A percentile compares a stretch with the other conserved stretches of the same genome.
phyloP scores from a whole-genome alignment of 129 eudicot species.

The Helianthus annuus region DNA sequence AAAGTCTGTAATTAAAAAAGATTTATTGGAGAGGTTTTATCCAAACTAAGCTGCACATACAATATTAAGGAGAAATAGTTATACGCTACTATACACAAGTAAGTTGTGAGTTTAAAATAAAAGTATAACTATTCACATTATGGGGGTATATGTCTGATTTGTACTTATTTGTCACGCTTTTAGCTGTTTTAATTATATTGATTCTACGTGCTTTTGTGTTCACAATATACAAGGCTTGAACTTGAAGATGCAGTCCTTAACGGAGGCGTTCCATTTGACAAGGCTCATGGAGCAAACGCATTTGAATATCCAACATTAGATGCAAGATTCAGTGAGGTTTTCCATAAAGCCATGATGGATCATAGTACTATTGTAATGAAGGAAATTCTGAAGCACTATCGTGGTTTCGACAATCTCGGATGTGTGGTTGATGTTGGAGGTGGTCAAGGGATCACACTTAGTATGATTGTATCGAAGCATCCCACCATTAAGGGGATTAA shows the following conservation, averaged over 20 bases:
- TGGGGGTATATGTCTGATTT: no score
- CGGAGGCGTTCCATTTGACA: slow-evolving; percentile 11
- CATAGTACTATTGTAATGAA: slow-evolving; percentile 27
- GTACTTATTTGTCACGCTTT: no score
- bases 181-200: neutral
- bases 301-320: slow-evolving; percentile 19
- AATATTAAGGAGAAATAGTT: no score
- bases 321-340: slow-evolving; percentile 20
- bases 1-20: no score
- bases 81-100: no score
- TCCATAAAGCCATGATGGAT: slow-evolving; percentile 36
- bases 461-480: slow-evolving; percentile 21
- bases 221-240: neutral
- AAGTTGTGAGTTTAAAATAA: no score
- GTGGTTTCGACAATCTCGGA: slow-evolving; percentile 34
- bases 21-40: no score
- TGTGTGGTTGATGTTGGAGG: slow-evolving; percentile 44
- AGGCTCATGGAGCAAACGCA: neutral
- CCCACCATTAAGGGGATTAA: slow-evolving; percentile 37
- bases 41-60: no score
- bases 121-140: no score
- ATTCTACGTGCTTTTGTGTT: neutral
- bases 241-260: neutral
- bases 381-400: slow-evolving; percentile 26
- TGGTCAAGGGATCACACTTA: slow-evolving; percentile 37